phyloP scores from a whole-genome alignment of 352 stramenopile species.

The Globisporangium viniferum region DNA sequence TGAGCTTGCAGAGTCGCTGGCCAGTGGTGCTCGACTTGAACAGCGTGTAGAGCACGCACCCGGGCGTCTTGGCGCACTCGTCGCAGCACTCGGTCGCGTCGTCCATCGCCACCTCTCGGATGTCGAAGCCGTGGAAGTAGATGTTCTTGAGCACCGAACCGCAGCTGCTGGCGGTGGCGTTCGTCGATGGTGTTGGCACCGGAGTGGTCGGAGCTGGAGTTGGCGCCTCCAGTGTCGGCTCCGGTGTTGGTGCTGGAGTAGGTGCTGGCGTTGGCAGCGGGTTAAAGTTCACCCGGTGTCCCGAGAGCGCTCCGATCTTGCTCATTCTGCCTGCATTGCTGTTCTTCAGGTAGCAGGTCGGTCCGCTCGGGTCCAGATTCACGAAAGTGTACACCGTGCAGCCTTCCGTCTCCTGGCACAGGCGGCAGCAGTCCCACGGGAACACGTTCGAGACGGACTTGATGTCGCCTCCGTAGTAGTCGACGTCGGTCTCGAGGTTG shows the following conservation, averaged over 20 bases:
- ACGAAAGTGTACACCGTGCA: constrained; percentile 27
- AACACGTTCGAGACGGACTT: background rate
- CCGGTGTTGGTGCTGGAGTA: too few relatives aligned
- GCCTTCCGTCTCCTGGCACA: background rate
- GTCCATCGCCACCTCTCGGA: constrained; percentile 4
- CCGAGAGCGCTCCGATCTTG: constrained; percentile 4
- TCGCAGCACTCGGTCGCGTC: constrained; percentile 8
- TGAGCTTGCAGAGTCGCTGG: constrained; percentile 3
- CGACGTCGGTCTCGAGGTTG: constrained; percentile 22
- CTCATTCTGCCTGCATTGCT: background rate
- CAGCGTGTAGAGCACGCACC: constrained; percentile 10
- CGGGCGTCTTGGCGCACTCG: constrained; percentile 2
- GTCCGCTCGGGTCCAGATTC: constrained; percentile 13
- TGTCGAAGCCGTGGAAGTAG: constrained; percentile 12
- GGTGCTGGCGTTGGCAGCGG: background rate
- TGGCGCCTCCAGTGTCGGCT: background rate
- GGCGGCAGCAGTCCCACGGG: constrained; percentile 9
- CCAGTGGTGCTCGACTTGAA: constrained; percentile 9
- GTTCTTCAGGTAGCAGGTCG: constrained; percentile 31
- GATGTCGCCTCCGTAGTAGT: constrained; percentile 29
- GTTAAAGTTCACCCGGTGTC: constrained; percentile 1
- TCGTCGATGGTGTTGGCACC: background rate
- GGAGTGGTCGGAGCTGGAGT: background rate
- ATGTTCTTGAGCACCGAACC: constrained; percentile 10
- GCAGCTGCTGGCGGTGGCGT: too few relatives aligned